Evolutionary conservation across 345 rosid species (phyloP).

Genomic region (Brassica rapa): DNA sequence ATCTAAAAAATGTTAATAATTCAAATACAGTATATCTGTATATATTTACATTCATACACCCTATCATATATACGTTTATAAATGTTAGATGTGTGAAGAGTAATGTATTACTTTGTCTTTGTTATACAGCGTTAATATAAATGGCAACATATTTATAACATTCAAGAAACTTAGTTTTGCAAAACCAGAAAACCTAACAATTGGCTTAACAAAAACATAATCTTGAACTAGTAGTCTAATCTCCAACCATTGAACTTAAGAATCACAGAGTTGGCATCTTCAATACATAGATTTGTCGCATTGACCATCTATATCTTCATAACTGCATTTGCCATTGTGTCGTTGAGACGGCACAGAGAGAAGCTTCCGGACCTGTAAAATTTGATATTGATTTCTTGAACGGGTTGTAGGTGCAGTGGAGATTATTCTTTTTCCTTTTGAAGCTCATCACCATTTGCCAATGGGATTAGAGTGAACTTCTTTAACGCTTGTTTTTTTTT

Average conservation of each 20-base stretch:
- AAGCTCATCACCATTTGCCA: not conserved
- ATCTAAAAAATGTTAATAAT: not conserved
- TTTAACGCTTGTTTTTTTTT: not conserved
- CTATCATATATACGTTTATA: not conserved
- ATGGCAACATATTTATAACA: not conserved
- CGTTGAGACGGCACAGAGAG: not conserved
- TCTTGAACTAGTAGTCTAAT: not conserved
- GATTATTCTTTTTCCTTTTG: not conserved
- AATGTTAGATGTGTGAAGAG: not conserved
- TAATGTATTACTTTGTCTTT: not conserved
- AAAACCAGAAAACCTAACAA: not conserved
- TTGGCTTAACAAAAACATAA: not conserved
- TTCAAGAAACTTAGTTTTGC: not conserved
- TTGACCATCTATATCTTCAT: not conserved
- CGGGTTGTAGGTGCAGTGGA: not conserved
- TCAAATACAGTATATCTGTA: not conserved
- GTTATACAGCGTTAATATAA: not conserved
- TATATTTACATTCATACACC: not conserved
- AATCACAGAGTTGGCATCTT: not conserved
- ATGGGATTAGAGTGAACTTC: conserved; percentile 7
- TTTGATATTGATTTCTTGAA: not conserved
- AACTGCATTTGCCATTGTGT: not conserved
- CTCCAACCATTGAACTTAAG: not conserved
- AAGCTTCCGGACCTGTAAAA: not conserved
- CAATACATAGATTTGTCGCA: not conserved